phyloP scores from a whole-genome alignment of 139 green algal species.

The Picocystis salinarum region DNA sequence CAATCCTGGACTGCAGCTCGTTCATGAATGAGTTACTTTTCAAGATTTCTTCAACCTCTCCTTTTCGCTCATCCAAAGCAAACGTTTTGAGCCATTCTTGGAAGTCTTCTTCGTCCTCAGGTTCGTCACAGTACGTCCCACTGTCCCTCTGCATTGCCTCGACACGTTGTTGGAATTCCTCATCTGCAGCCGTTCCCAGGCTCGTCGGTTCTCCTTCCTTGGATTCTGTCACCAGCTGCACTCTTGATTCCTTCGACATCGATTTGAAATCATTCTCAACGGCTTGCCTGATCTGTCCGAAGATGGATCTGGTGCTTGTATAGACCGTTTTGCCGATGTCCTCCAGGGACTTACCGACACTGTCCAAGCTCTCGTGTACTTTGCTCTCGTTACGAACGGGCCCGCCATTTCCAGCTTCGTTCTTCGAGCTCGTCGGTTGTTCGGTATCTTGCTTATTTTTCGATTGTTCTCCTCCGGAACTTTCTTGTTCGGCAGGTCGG shows the following conservation, averaged over 20 bases:
- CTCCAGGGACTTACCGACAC: too few species aligned
- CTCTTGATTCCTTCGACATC: slow-evolving; percentile 12
- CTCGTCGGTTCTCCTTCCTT: background rate
- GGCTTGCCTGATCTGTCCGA: slow-evolving; percentile 17
- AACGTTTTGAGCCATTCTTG: slow-evolving; percentile 21
- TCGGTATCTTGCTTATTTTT: too few species aligned
- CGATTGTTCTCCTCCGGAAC: too few species aligned
- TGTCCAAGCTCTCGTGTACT: too few species aligned
- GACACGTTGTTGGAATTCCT: slow-evolving; percentile 4
- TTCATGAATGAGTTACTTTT: slow-evolving; percentile 28
- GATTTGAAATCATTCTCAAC: slow-evolving; percentile 13
- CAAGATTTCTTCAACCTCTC: slow-evolving; percentile 40
- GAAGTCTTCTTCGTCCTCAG: slow-evolving; percentile 56
- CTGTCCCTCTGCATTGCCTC: slow-evolving; percentile 71
- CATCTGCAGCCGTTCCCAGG: background rate
- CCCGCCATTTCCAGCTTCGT: too few species aligned
- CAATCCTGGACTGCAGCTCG: slow-evolving; percentile 48
- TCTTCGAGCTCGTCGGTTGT: too few species aligned
- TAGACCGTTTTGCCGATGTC: too few species aligned
- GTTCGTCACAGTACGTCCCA: slow-evolving; percentile 84
- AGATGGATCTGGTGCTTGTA: too few species aligned
- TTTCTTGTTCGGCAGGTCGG: too few species aligned
- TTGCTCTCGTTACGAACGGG: too few species aligned
- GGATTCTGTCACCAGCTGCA: background rate
- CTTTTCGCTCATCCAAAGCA: slow-evolving; percentile 20